Evolutionary conservation across 192 early-diverging fungal genomes (phyloP), one percentile per base, ranked within the genome.

Genomic region (Chytriomyces confervae): DNA sequence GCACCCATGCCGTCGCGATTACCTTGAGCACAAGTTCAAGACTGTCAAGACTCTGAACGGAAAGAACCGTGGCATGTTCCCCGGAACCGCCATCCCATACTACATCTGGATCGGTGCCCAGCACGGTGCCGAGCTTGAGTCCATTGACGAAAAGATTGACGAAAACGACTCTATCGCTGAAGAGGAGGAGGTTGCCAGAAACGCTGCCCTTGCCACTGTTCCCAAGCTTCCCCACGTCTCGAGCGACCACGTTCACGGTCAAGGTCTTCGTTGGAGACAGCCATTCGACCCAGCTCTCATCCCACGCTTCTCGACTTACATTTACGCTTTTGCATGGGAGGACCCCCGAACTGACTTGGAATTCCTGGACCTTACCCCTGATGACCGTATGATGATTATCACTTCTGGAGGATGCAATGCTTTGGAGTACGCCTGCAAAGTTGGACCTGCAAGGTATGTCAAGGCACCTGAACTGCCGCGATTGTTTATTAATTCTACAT

Each of bases 311-410:
- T 86, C 86, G 18, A 94, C 93, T 2, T 95, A 94, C 73, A 93
- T 95, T 62, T 95, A 94, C 75, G 94, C 92, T 7, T 95, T 95
- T 75, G 92, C 94, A 5, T 95, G 93, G 94, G 93, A 95, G 74
- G 94, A 95, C 74, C 94, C 94, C 7, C 85, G 88, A 43, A 85
- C 87, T 49, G 94, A 95, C 68, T 81, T 95, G 43, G 84, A 91
- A 61, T 88, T 87, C 61, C 80, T 95, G 67, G 86, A 92, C 69
- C 69, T 95, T 7, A 84, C 82, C 36, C 83, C 86, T 69, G 85
- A 86, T 66, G 94, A 95, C 78, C 83, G 81, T 16, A 87, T 95
- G 85, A 83, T 95, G 83, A 89, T 91, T 18, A 95, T 95, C 66
- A 93, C 94, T 9, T 94, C 93, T 13, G 93, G 93, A 0, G 94